These are phyloP conservation scores for Chaetomium globosum DNA, from an alignment of 2,329 filamentous ascomycete species.

Conservation along the genomic window DNA sequence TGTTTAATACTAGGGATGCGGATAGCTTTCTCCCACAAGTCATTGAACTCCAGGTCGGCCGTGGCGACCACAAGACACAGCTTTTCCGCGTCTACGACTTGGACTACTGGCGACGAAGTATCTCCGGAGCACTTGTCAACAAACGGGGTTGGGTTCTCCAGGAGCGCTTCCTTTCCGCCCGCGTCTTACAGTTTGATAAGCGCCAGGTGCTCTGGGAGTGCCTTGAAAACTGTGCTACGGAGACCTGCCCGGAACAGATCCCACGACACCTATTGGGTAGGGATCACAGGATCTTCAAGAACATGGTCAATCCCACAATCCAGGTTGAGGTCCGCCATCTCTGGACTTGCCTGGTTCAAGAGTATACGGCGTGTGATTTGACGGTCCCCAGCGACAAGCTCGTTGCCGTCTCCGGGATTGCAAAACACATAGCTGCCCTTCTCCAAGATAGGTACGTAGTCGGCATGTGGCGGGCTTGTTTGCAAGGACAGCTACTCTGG, in stretches of 20 bases:
- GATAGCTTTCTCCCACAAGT: neutral
- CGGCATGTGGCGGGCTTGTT: slow-evolving; percentile 21
- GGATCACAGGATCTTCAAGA: neutral
- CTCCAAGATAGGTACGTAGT: slow-evolving; percentile 17
- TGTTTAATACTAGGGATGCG: slow-evolving; percentile 14
- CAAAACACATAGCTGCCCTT: slow-evolving; percentile 11
- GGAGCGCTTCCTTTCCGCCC: slow-evolving; percentile 21
- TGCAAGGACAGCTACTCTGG: slow-evolving; percentile 22
- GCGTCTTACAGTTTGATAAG: slow-evolving; percentile 24
- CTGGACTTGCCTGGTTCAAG: neutral
- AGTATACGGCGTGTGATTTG: slow-evolving; percentile 11
- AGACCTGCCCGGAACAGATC: slow-evolving; percentile 13
- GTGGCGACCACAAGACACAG: neutral
- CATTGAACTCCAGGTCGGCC: slow-evolving; percentile 4
- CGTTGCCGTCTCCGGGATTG: slow-evolving; percentile 14
- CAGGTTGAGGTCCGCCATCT: neutral
- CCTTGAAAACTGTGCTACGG: slow-evolving; percentile 17
- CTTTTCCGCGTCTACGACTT: slow-evolving; percentile 10
- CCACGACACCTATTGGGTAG: neutral
- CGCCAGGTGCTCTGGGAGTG: slow-evolving; percentile 23
- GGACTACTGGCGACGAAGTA: slow-evolving; percentile 2
- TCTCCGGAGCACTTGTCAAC: slow-evolving; percentile 17
- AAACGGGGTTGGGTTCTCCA: slow-evolving; percentile 23
- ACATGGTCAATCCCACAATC: neutral
- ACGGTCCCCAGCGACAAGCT: slow-evolving; percentile 24